These are phyloP conservation scores for Citrus cavaleriei DNA, from an alignment of 345 rosid species.

Conservation along the genomic window DNA sequence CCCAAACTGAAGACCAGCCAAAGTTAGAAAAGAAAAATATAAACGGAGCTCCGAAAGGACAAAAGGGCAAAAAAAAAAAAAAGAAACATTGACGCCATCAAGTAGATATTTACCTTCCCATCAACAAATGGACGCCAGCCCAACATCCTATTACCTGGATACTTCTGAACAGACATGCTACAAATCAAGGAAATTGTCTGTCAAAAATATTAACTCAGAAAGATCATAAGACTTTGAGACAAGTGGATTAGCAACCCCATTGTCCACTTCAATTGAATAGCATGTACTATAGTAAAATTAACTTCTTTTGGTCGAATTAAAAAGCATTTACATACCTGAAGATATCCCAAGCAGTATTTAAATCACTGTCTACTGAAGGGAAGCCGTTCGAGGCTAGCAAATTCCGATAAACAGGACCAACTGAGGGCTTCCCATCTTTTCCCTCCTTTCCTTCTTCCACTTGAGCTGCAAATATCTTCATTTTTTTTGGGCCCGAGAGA, in stretches of 20 bases:
- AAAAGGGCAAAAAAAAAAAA: no score
- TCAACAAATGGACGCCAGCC: slow-evolving; percentile 78
- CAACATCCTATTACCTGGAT: slow-evolving; percentile 74
- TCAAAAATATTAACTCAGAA: neutral
- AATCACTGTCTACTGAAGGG: slow-evolving; percentile 51
- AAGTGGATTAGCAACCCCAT: neutral
- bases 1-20: slow-evolving; percentile 48
- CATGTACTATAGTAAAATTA: neutral
- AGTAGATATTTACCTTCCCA: slow-evolving; percentile 53
- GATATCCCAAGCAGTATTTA: slow-evolving; percentile 74
- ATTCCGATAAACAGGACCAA: slow-evolving; percentile 87
- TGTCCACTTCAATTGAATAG: neutral
- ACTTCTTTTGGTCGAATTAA: neutral
- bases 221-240: neutral
- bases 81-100: neutral
- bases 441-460: slow-evolving; percentile 84
- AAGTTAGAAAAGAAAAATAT: neutral
- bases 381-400: slow-evolving; percentile 54
- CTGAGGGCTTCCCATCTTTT: slow-evolving; percentile 63
- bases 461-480: slow-evolving; percentile 67
- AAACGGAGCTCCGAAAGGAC: neutral
- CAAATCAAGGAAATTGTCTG: neutral
- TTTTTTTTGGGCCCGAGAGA: slow-evolving; percentile 13
- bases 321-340: slow-evolving; percentile 47
- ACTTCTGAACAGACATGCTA: slow-evolving; percentile 62